Evolutionary conservation across 352 stramenopile genomes (phyloP).

Genomic region (Phytophthora ramorum): DNA sequence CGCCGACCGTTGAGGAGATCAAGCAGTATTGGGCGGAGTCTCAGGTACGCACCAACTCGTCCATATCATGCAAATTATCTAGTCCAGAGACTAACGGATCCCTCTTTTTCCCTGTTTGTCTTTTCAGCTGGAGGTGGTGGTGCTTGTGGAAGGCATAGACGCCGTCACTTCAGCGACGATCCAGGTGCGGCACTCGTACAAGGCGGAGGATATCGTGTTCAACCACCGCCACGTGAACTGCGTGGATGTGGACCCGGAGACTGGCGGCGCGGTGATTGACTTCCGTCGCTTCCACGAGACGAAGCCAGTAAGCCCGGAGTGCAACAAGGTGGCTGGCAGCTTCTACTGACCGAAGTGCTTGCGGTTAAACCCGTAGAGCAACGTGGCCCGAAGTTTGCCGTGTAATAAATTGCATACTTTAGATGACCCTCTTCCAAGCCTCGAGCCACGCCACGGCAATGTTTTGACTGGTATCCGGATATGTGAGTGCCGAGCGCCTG

Average conservation of each 20-base stretch:
- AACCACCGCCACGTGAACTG: conserved; percentile 94
- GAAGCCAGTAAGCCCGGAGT: conserved; percentile 55
- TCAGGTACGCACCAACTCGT: conserved; percentile 46
- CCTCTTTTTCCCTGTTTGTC: neutral
- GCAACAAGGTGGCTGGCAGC: conserved; percentile 62
- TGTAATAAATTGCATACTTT: conserved; percentile 36
- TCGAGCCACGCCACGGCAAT: neutral
- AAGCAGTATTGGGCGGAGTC: conserved; percentile 80
- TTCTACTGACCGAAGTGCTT: conserved; percentile 48
- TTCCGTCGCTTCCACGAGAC: conserved; percentile 91
- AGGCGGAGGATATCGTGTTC: conserved; percentile 91
- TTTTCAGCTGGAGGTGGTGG: conserved; percentile 94
- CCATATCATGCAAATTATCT: neutral
- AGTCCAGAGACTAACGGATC: conserved; percentile 4
- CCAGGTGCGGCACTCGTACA: conserved; percentile 97
- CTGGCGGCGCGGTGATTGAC: conserved; percentile 87
- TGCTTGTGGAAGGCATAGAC: conserved; percentile 96
- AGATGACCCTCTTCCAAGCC: conserved; percentile 12
- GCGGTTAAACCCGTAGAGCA: neutral
- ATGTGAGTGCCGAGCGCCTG: neutral
- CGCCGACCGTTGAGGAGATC: conserved; percentile 57
- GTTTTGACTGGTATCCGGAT: neutral
- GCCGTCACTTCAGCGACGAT: conserved; percentile 94
- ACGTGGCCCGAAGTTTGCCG: neutral
- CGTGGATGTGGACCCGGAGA: conserved; percentile 78